These are phyloP conservation scores for Calonectria henricotiae DNA, from an alignment of 2,329 filamentous ascomycete genomes.

Conservation along the genomic window DNA sequence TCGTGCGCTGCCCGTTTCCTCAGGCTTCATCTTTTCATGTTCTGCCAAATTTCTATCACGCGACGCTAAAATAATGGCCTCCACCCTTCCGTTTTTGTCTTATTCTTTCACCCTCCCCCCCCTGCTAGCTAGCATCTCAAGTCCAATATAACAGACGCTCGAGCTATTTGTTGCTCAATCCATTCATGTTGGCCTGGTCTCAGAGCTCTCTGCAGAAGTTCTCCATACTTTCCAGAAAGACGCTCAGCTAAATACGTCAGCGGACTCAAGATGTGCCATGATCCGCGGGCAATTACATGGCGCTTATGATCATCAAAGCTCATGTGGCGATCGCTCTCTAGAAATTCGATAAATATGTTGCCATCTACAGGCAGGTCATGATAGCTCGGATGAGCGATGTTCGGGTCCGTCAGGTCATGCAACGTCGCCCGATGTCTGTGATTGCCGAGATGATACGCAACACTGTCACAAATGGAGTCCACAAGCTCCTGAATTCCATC, in stretches of 20 bases:
- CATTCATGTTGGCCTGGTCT: conserved; percentile 33
- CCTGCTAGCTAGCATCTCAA: neutral
- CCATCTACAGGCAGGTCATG: conserved; percentile 18
- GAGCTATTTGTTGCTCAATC: neutral
- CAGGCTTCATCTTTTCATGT: neutral
- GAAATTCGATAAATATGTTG: conserved; percentile 16
- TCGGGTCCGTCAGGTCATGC: conserved; percentile 10
- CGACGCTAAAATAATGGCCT: neutral
- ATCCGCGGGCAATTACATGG: conserved; percentile 23
- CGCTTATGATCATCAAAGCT: conserved; percentile 15
- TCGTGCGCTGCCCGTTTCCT: no score
- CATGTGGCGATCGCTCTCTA: conserved; percentile 23
- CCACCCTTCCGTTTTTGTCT: no score
- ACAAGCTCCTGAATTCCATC: conserved; percentile 24
- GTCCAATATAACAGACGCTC: neutral
- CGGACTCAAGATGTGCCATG: conserved; percentile 30
- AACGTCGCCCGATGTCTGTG: conserved; percentile 16
- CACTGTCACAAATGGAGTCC: conserved; percentile 32
- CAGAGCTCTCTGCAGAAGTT: neutral
- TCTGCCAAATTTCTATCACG: neutral
- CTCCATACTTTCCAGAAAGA: conserved; percentile 8
- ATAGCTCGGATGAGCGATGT: conserved; percentile 34
- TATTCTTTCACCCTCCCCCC: neutral
- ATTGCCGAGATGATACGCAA: conserved; percentile 39
- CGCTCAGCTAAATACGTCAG: conserved; percentile 6